A percentile compares a stretch with the other conserved stretches of the same genome.
Evolutionary conservation across 352 stramenopile species (phyloP).

Genomic region (Globisporangium spiculum): DNA sequence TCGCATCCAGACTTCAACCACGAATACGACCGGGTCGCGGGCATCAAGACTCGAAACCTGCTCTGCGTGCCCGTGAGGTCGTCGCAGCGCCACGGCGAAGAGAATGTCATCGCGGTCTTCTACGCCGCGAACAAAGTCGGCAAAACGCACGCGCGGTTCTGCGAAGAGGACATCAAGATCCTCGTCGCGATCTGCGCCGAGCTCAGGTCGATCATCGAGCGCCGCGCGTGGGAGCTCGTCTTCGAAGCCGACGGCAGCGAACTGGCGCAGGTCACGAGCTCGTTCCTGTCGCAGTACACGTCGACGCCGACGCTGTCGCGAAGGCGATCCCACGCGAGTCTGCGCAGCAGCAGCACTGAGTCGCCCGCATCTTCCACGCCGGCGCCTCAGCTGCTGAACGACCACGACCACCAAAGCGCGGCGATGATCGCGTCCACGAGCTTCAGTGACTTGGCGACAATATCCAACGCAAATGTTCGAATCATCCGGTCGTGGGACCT

Average conservation of each 20-base stretch:
- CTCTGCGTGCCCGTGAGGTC: slow-evolving; percentile 75
- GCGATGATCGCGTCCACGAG: slow-evolving; percentile 35
- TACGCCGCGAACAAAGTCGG: slow-evolving; percentile 81
- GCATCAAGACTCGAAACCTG: slow-evolving; percentile 60
- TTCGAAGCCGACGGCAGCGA: slow-evolving; percentile 61
- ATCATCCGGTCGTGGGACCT: slow-evolving; percentile 50
- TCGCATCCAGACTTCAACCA: slow-evolving; percentile 65
- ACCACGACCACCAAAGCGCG: slow-evolving; percentile 27
- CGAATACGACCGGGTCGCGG: slow-evolving; percentile 59
- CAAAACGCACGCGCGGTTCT: slow-evolving; percentile 37
- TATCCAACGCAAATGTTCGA: background rate
- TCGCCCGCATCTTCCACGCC: slow-evolving; percentile 15
- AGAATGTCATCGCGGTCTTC: slow-evolving; percentile 73
- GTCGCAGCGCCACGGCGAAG: slow-evolving; percentile 53
- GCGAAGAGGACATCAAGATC: slow-evolving; percentile 63
- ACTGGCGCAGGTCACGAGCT: slow-evolving; percentile 47
- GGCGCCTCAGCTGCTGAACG: slow-evolving; percentile 15
- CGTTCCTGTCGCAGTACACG: slow-evolving; percentile 76
- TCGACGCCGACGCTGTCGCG: slow-evolving; percentile 40
- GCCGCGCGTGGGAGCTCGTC: slow-evolving; percentile 67
- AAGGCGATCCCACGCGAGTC: slow-evolving; percentile 19
- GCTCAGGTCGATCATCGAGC: slow-evolving; percentile 59
- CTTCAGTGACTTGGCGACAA: slow-evolving; percentile 23
- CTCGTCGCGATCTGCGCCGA: slow-evolving; percentile 63
- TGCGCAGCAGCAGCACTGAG: slow-evolving; percentile 20